Conservation (phyloP, 1,139 yeast species). For the Zygosaccharomyces pseudobailii region DNA sequence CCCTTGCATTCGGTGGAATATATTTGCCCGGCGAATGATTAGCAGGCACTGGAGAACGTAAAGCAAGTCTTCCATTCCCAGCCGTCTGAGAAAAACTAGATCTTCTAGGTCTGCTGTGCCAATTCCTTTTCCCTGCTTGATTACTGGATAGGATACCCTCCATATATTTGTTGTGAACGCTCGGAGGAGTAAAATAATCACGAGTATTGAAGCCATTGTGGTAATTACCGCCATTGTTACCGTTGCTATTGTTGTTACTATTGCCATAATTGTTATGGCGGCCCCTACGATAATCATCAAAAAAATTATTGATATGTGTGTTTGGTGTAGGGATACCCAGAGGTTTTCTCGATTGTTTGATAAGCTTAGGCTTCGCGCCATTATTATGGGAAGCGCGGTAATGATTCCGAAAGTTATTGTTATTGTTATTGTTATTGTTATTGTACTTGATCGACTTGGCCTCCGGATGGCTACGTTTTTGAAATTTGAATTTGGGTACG, state of each 20-base stretch:
- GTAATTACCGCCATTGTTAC: constrained; percentile 15
- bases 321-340: constrained; percentile 57
- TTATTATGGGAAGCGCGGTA: constrained; percentile 18
- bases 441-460: constrained; percentile 12
- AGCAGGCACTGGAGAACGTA: constrained; percentile 6
- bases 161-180: constrained; percentile 66
- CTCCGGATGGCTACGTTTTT: constrained; percentile 20
- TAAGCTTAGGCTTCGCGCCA: constrained; percentile 36
- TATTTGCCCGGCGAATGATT: constrained; percentile 50
- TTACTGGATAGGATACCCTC: constrained; percentile 53
- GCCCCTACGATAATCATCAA: constrained; percentile 34
- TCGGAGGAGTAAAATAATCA: constrained; percentile 73
- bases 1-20: constrained; percentile 65
- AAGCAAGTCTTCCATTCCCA: constrained; percentile 5
- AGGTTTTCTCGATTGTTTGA: constrained; percentile 54
- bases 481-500: constrained; percentile 26
- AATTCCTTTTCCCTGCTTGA: constrained; percentile 19
- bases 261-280: constrained; percentile 16
- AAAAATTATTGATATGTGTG: constrained; percentile 37
- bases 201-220: constrained; percentile 48
- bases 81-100: constrained; percentile 20
- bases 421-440: constrained; percentile 15
- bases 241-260: constrained; percentile 5
- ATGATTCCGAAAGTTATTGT: constrained; percentile 18
- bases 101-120: constrained; percentile 21